A percentile compares a stretch with the other conserved stretches of the same genome.
Evolutionary conservation across 2,329 filamentous ascomycete genomes (phyloP).

Genomic region (Aspergillus quadricinctus): DNA sequence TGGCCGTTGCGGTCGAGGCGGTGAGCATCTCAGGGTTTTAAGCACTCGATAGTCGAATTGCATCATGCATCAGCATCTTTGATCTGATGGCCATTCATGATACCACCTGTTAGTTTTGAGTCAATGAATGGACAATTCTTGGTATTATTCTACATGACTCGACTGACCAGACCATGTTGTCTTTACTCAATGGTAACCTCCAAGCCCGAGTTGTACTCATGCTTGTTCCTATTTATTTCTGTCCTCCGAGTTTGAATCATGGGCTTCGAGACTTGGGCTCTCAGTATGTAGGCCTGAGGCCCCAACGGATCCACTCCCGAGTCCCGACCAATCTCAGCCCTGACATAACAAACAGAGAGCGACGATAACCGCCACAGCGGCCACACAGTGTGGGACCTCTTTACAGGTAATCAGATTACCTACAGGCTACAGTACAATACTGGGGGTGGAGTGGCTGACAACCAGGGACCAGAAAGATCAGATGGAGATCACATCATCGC

Average conservation of each 20-base stretch:
- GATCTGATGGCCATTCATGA: neutral
- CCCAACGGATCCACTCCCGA: neutral
- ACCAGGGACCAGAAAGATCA: neutral
- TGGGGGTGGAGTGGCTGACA: neutral
- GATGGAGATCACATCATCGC: neutral
- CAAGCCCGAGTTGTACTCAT: neutral
- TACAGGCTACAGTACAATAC: neutral
- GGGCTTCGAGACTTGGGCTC: neutral
- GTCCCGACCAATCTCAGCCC: neutral
- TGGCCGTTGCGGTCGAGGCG: neutral
- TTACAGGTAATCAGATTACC: neutral
- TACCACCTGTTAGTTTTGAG: neutral
- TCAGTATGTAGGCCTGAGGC: neutral
- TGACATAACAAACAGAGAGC: neutral
- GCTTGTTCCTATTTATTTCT: neutral
- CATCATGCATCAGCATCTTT: neutral
- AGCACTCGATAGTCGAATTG: too few relatives aligned
- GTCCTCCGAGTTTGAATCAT: neutral
- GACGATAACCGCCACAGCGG: conserved; percentile 7
- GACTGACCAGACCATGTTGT: neutral
- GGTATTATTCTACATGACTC: too few relatives aligned
- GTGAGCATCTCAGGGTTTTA: neutral
- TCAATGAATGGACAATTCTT: neutral
- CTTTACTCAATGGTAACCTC: neutral
- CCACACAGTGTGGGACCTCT: conserved; percentile 4